Base-by-base conservation (phyloP, 1,139 yeast genomes). In the Debaryomyces robertsiae region DNA sequence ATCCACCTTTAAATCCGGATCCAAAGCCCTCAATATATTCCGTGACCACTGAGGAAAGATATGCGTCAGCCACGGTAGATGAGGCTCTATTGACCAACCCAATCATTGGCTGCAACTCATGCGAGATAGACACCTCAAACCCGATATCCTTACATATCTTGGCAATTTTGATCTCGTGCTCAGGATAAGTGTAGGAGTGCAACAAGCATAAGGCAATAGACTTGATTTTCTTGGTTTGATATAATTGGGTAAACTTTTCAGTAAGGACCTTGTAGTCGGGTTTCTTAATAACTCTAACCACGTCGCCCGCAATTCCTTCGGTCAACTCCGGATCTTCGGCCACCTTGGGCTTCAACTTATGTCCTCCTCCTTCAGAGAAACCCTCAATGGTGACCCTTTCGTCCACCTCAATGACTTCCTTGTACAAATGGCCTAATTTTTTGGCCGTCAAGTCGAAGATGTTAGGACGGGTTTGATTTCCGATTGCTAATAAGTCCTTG, bases 31-130 rank as follows among this genome's bases (percentile, higher is more conserved):
- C 57, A 17, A 69, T 48, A 42, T 70, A 70, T 10, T 60, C 55
- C 11, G 54, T 50, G 36, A 70, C 66, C 1, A 68, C 58, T 0
- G 76, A 75, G 2, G 73, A 64, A 27, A 70, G 55, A 40, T 70
- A 70, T 2, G 76, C 75, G 50, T 70, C 76, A 2, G 75, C 75
- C 6, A 70, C 75, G 0, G 75, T 69, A 3, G 75, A 70, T 3
- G 75, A 69, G 2, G 72, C 61, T 36, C 76, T 47, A 46, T 69
- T 69, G 9, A 70, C 74, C 56, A 69, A 58, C 3, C 75, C 75
- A 36, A 69, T 64, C 75, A 70, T 70, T 14, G 75, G 75, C 45
- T 70, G 75, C 18, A 70, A 54, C 32, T 61, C 57, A 49, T 69
- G 75, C 9, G 74, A 67, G 0, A 67, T 70, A 3, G 75, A 69